Base-by-base conservation (phyloP, 805 yeast genomes). In the Wickerhamiella musiphila region DNA sequence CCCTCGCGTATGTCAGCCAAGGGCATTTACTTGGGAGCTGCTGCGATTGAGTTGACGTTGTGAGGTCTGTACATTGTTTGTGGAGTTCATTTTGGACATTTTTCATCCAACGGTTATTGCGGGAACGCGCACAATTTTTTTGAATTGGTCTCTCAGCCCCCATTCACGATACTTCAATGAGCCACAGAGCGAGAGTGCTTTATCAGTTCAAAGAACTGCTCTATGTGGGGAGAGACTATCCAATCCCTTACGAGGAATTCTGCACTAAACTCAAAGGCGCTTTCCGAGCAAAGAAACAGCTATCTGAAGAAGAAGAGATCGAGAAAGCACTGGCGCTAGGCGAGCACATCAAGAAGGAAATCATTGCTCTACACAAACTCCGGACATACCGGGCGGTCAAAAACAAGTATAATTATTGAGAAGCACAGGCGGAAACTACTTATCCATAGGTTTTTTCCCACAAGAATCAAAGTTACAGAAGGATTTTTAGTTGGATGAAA, bases 191-290 rank as follows among this genome's bases (percentile, higher is more conserved):
- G 13, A 11, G 40, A 21, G 56, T 51, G 11, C 45, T 52, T 6
- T 50, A 48, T 28, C 45, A 48, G 18, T 57, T 51, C 48, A 57
- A 57, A 34, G 60, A 57, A 28, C 47, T 57, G 23, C 42, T 55
- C 6, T 57, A 49, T 33, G 40, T 57, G 51, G 60, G 58, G 12
- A 42, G 45, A 18, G 58, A 53, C 23, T 57, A 56, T 33, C 61
- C 61, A 9, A 44, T 40, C 22, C 58, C 58, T 7, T 54, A 55
- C 35, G 38, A 35, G 11, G 43, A 44, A 31, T 51, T 52, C 26
- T 34, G 51, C 6, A 35, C 34, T 12, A 40, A 44, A 30, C 40
- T 57, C 12, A 45, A 49, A 28, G 26, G 32, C 11, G 60, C 56
- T 9, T 57, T 52, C 40, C 41, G 44, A 29, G 39, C 34, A 22